A percentile compares a stretch with the other conserved stretches of the same genome.
Evolutionary conservation across 2,329 filamentous ascomycete genomes (phyloP).

Genomic region (Cladosporium oxysporum): DNA sequence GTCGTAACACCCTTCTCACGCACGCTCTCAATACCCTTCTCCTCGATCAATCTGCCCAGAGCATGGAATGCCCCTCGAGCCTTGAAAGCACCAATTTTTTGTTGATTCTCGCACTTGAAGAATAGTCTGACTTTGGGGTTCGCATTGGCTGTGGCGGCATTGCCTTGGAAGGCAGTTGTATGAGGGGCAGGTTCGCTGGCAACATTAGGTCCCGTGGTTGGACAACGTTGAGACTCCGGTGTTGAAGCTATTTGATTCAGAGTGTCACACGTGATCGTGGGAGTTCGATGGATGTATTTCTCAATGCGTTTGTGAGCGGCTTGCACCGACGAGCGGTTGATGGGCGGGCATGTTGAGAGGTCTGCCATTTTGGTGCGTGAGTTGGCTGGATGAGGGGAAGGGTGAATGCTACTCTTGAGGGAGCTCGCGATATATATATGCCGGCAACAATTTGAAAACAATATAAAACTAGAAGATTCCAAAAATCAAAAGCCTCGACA

Average conservation of each 20-base stretch:
- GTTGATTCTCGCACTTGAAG: slow-evolving; percentile 94
- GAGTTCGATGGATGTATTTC: slow-evolving; percentile 77
- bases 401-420: too few species aligned
- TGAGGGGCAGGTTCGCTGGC: slow-evolving; percentile 19
- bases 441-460: too few species aligned
- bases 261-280: slow-evolving; percentile 76
- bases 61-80: slow-evolving; percentile 88
- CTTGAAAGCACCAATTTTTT: slow-evolving; percentile 89
- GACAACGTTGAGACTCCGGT: slow-evolving; percentile 51
- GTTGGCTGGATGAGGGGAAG: not conserved
- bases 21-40: slow-evolving; percentile 58
- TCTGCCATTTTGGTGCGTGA: slow-evolving; percentile 44
- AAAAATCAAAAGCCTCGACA: not conserved
- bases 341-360: slow-evolving; percentile 54
- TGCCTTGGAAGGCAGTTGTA: not conserved
- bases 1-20: slow-evolving; percentile 72
- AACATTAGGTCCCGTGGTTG: slow-evolving; percentile 13
- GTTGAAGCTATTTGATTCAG: slow-evolving; percentile 74
- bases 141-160: slow-evolving; percentile 44
- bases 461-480: slow-evolving; percentile 14
- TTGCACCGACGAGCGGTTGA: slow-evolving; percentile 71
- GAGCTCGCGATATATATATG: not conserved
- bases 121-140: slow-evolving; percentile 70
- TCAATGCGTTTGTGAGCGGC: slow-evolving; percentile 73
- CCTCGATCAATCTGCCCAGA: slow-evolving; percentile 65